Evolutionary conservation across 2,329 filamentous ascomycete species (phyloP), one percentile per base, ranked within the genome.

Genomic region (Penicillium glabrum): DNA sequence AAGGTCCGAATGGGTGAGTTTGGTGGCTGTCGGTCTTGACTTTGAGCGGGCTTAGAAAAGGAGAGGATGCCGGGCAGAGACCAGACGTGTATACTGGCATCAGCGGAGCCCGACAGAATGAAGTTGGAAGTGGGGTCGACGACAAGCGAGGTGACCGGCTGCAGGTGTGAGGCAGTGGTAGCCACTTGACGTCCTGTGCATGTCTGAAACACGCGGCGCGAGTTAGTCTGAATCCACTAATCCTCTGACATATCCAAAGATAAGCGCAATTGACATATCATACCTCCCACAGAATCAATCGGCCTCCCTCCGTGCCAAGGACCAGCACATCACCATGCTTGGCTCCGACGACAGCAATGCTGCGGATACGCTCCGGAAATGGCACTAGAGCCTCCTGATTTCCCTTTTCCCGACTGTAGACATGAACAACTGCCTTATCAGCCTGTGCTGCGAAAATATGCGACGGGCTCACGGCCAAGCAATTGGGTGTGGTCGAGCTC

Each of bases 31-130:
- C 71, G 71, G 48, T 71, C 69, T 14, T 76, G 73, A 46, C 77
- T 75, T n/a, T 74, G 64, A 19, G 73, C 70, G 19, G 75, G 69
- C 46, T 74, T 72, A 3, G 79, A 77, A 68, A 88, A 87, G 5
- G 85, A 85, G 3, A 97, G 82, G 11, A 98, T 83, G 24, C 83
- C 82, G 3, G 89, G 82, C 51, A 97, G 76, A 1, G 91, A 91
- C 95, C 95, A 99, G 58, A 98, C 88, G 74, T 96, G 91, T 61
- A 97, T 83, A 72, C 91, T 96, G 51, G 92, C 90, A 78, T 99
- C 95, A 64, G 75, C 63, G 14, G 78, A 79, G 43, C 77, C 78
- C 16, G 77, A 80, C 21, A 80, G 63, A 58, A 80, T 73, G 60
- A 77, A 77, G 58, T 77, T 77, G 51, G 75, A 88, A 43, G 87